These are phyloP conservation scores for Byssochlamys sp. DNA, from an alignment of 2,329 filamentous ascomycete species.

Conservation along the genomic window DNA sequence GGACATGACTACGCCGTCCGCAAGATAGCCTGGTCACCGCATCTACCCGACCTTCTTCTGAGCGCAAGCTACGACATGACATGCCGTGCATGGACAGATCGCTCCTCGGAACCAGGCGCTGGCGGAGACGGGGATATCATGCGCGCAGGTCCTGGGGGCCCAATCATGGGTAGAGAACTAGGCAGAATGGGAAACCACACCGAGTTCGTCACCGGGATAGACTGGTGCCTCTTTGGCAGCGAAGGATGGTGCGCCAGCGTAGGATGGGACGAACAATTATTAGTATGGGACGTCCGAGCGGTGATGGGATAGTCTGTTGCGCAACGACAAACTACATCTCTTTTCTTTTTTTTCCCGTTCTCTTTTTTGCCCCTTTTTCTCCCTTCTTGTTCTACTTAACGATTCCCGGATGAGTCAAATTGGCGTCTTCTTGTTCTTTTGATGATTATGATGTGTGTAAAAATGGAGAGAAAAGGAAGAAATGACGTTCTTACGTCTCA, in stretches of 20 bases:
- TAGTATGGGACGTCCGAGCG: slow-evolving; percentile 80
- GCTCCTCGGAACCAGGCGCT: slow-evolving; percentile 39
- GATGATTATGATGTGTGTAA: neutral
- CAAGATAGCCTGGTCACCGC: slow-evolving; percentile 81
- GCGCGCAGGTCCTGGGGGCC: slow-evolving; percentile 30
- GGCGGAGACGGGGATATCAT: slow-evolving; percentile 29
- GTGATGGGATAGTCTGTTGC: slow-evolving; percentile 40
- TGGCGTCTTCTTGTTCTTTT: neutral
- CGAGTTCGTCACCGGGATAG: slow-evolving; percentile 89
- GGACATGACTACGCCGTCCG: slow-evolving; percentile 89
- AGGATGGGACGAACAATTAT: slow-evolving; percentile 84
- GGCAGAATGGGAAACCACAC: slow-evolving; percentile 87
- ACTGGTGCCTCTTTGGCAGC: slow-evolving; percentile 93
- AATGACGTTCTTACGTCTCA: neutral
- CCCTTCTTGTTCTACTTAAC: neutral
- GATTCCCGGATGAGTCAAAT: neutral
- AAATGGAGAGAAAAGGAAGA: neutral
- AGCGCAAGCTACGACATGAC: slow-evolving; percentile 98
- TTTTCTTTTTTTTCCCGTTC: slow-evolving; percentile 2
- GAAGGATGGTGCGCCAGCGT: slow-evolving; percentile 93
- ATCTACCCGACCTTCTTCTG: slow-evolving; percentile 76
- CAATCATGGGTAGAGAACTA: slow-evolving; percentile 56
- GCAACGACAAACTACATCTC: slow-evolving; percentile 5
- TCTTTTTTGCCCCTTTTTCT: neutral
- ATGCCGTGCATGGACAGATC: slow-evolving; percentile 81